Percentiles rank a stretch among this genome's conserved stretches.
These are phyloP conservation scores for Cercospora berteroae DNA, from an alignment of 2,329 filamentous ascomycete genomes.

Conservation along the genomic window DNA sequence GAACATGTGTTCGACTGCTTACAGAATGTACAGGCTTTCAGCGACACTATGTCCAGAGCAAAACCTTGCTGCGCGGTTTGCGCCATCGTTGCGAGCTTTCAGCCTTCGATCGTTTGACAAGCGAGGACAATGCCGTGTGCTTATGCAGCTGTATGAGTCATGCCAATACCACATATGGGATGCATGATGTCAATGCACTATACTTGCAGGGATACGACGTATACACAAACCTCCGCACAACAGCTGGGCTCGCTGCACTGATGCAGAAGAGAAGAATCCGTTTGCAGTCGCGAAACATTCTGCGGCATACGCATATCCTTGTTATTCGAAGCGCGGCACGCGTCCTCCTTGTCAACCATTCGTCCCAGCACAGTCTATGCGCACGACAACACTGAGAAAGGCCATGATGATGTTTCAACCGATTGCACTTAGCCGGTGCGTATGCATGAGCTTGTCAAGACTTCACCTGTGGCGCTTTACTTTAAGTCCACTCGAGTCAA, in stretches of 20 bases:
- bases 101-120: background rate
- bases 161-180: background rate
- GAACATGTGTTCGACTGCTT: background rate
- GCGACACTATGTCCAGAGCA: background rate
- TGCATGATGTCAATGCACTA: background rate
- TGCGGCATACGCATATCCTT: background rate
- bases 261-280: background rate
- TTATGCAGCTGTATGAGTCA: background rate
- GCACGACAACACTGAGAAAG: background rate
- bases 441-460: background rate
- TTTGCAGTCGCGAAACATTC: background rate
- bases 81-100: background rate
- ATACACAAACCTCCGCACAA: background rate
- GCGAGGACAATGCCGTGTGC: background rate
- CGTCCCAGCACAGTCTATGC: background rate
- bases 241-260: background rate
- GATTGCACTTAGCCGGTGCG: background rate
- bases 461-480: background rate
- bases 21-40: background rate
- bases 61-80: background rate
- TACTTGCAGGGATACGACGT: slow-evolving; percentile 1
- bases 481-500: background rate
- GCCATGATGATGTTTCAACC: background rate
- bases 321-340: background rate
- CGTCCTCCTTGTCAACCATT: background rate